Conservation (phyloP, 2,329 filamentous ascomycete species). For the Fusarium graminum region DNA sequence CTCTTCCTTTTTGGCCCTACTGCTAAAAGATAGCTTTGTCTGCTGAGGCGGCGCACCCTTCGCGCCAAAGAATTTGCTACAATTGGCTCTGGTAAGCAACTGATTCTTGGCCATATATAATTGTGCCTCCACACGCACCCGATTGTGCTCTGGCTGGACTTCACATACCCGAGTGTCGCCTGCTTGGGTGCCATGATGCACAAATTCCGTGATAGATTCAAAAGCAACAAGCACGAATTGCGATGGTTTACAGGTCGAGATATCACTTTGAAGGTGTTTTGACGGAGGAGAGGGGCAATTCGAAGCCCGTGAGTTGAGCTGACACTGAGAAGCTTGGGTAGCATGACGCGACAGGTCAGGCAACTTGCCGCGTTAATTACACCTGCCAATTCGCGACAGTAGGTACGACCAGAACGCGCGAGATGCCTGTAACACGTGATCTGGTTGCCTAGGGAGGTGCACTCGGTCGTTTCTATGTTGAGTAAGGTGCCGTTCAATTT, state of each 20-base stretch:
- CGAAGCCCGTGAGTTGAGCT: slow-evolving; percentile 40
- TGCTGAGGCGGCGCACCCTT: slow-evolving; percentile 73
- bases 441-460: slow-evolving; percentile 7
- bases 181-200: slow-evolving; percentile 72
- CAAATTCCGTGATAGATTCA: slow-evolving; percentile 20
- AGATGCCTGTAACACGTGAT: slow-evolving; percentile 45
- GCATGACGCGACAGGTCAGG: slow-evolving; percentile 56
- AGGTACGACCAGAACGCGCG: slow-evolving; percentile 43
- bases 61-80: slow-evolving; percentile 86
- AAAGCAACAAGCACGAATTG: slow-evolving; percentile 19
- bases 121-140: slow-evolving; percentile 66
- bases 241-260: slow-evolving; percentile 11
- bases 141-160: slow-evolving; percentile 78
- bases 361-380: slow-evolving; percentile 58
- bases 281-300: slow-evolving; percentile 36
- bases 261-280: slow-evolving; percentile 24
- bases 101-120: slow-evolving; percentile 3
- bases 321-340: slow-evolving; percentile 39
- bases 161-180: slow-evolving; percentile 90
- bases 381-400: slow-evolving; percentile 37
- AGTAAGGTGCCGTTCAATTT: slow-evolving; percentile 18
- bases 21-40: slow-evolving; percentile 82
- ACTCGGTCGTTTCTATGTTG: slow-evolving; percentile 8
- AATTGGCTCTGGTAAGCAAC: slow-evolving; percentile 21
- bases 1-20: slow-evolving; percentile 60